phyloP scores from a whole-genome alignment of 768 basidiomycete genomes.

The Mycena crocata region DNA sequence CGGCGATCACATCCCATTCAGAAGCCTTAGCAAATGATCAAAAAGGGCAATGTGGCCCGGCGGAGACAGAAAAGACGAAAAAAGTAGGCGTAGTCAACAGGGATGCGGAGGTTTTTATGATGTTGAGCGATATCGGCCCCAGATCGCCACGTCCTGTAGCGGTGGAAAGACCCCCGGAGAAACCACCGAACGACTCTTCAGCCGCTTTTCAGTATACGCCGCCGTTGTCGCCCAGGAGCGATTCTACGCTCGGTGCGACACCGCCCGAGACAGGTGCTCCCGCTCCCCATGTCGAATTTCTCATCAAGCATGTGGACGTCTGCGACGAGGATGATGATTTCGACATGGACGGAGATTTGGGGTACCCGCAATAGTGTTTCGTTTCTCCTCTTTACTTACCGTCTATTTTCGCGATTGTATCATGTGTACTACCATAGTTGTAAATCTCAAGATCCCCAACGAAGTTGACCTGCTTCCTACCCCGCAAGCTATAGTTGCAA shows the following conservation, averaged over 20 bases:
- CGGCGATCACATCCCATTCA: too few species aligned
- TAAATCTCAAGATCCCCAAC: too few species aligned
- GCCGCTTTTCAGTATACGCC: constrained; percentile 12
- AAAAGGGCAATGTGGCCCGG: too few species aligned
- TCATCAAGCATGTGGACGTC: constrained; percentile 3
- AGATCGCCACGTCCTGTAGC: background rate
- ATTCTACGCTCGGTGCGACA: constrained; percentile 18
- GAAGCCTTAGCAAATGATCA: too few species aligned
- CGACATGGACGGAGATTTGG: background rate
- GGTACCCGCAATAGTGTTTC: background rate
- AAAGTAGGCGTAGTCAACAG: too few species aligned
- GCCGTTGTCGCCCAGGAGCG: constrained; percentile 18
- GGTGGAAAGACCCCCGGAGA: background rate
- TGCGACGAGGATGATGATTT: background rate
- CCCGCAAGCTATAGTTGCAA: too few species aligned
- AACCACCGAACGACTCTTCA: background rate
- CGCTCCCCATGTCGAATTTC: background rate
- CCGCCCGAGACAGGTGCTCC: background rate
- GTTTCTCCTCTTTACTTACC: background rate
- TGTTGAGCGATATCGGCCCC: too few species aligned
- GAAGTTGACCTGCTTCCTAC: too few species aligned
- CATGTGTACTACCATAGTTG: background rate
- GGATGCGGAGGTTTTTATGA: too few species aligned
- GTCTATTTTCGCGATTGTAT: background rate
- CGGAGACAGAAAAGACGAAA: too few species aligned